Evolutionary conservation across 495 filamentous ascomycete species (phyloP).

Genomic region (Chaetomium tenue): DNA sequence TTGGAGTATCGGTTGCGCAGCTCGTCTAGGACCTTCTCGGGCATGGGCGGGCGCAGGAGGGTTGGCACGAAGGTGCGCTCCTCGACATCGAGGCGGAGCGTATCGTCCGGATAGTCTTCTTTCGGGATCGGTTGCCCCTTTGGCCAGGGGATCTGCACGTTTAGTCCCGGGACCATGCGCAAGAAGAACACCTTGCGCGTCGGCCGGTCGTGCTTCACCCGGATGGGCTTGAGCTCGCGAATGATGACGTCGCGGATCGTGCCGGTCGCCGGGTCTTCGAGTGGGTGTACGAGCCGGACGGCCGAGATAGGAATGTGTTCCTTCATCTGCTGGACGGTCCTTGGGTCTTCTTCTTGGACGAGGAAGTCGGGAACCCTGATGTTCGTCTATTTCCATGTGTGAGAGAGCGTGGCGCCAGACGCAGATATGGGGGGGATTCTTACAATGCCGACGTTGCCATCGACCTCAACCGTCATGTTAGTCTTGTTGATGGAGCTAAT

Average conservation of each 20-base stretch:
- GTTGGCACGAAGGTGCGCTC: conserved; percentile 71
- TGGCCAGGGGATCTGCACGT: conserved; percentile 75
- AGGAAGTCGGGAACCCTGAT: conserved; percentile 57
- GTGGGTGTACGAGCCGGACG: conserved; percentile 76
- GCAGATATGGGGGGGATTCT: conserved; percentile 17
- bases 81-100: conserved; percentile 72
- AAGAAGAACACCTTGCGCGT: conserved; percentile 46
- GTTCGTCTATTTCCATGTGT: conserved; percentile 49
- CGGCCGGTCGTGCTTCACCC: conserved; percentile 46
- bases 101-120: conserved; percentile 63
- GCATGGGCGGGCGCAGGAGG: conserved; percentile 74
- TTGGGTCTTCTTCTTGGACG: conserved; percentile 39
- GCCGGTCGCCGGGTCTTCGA: conserved; percentile 62
- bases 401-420: conserved; percentile 13
- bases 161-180: conserved; percentile 58
- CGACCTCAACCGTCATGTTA: conserved; percentile 58
- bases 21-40: conserved; percentile 76
- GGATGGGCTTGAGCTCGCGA: conserved; percentile 56
- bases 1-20: conserved; percentile 79
- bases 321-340: conserved; percentile 46
- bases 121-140: conserved; percentile 43
- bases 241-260: conserved; percentile 69
- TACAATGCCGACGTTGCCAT: conserved; percentile 65
- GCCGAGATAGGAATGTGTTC: conserved; percentile 61
- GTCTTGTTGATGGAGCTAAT: conserved; percentile 58